A percentile compares a stretch with the other conserved stretches of the same genome.
phyloP scores from a whole-genome alignment of 441 rosid species.

The Pelargonium myrrhifolium region DNA sequence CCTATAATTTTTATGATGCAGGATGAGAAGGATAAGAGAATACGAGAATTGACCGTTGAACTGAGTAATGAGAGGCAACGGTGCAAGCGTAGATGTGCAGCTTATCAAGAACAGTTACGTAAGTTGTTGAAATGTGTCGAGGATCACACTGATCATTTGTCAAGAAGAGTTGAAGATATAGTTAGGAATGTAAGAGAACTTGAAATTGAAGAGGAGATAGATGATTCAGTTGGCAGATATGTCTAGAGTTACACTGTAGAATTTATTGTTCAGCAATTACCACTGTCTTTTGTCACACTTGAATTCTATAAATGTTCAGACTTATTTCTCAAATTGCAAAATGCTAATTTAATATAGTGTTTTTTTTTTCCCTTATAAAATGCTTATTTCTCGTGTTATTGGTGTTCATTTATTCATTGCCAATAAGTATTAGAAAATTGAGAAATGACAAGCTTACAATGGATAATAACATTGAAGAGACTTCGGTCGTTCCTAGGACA shows the following conservation, averaged over 20 bases:
- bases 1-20: slow-evolving; percentile 13
- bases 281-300: too few relatives aligned
- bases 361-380: too few relatives aligned
- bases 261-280: too few relatives aligned
- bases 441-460: too few relatives aligned
- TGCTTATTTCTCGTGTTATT: too few relatives aligned
- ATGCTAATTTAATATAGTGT: too few relatives aligned
- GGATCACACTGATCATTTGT: slow-evolving; percentile 41
- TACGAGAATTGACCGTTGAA: slow-evolving; percentile 38
- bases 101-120: slow-evolving; percentile 33
- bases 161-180: slow-evolving; percentile 33
- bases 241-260: background rate
- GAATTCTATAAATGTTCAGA: too few relatives aligned
- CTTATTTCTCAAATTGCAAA: too few relatives aligned
- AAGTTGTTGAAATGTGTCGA: slow-evolving; percentile 32
- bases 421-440: too few relatives aligned
- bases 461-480: too few relatives aligned
- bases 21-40: slow-evolving; percentile 50
- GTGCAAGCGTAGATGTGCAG: slow-evolving; percentile 38
- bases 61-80: slow-evolving; percentile 41
- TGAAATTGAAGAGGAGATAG: background rate
- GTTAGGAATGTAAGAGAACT: slow-evolving; percentile 21
- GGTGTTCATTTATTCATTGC: too few relatives aligned
- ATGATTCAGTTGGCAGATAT: background rate
- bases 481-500: too few relatives aligned